Conservation (phyloP, 1,139 yeast genomes). For the Yamadazyma sp. region DNA sequence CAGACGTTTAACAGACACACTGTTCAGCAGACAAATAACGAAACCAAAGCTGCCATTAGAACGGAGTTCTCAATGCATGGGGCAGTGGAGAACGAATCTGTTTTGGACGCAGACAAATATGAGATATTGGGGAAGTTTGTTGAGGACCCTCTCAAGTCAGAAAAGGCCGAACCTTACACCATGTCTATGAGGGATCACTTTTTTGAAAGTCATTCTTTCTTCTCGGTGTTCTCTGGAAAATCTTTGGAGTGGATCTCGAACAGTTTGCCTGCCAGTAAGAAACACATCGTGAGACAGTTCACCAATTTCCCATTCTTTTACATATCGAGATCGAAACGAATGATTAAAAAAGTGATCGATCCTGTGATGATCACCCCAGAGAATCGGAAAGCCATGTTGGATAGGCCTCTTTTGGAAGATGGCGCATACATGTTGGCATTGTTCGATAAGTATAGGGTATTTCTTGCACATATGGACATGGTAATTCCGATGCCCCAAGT, state of each 20-base stretch:
- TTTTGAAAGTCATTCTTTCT: conserved; percentile 41
- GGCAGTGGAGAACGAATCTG: not conserved
- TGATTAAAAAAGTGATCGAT: conserved; percentile 34
- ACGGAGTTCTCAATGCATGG: not conserved
- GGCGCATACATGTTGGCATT: conserved; percentile 22
- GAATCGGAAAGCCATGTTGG: conserved; percentile 20
- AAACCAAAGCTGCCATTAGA: no score
- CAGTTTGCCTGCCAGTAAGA: conserved; percentile 24
- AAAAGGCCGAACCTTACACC: not conserved
- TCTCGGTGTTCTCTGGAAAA: conserved; percentile 36
- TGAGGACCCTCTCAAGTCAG: no score
- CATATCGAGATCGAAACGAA: conserved; percentile 19
- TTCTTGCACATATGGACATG: conserved; percentile 14
- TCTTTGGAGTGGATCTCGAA: conserved; percentile 36
- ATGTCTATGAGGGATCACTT: conserved; percentile 18
- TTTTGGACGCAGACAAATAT: not conserved
- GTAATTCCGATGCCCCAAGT: conserved; percentile 20
- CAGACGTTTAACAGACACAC: conserved; percentile 1
- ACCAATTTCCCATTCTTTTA: conserved; percentile 31
- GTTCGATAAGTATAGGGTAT: conserved; percentile 20
- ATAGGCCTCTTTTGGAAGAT: conserved; percentile 30
- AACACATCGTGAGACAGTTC: conserved; percentile 27
- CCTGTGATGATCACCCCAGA: conserved; percentile 28
- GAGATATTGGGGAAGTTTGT: not conserved
- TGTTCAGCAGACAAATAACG: no score